phyloP scores from a whole-genome alignment of 1,284 basidiomycete species.

The Ceratobasidium theobromae region DNA sequence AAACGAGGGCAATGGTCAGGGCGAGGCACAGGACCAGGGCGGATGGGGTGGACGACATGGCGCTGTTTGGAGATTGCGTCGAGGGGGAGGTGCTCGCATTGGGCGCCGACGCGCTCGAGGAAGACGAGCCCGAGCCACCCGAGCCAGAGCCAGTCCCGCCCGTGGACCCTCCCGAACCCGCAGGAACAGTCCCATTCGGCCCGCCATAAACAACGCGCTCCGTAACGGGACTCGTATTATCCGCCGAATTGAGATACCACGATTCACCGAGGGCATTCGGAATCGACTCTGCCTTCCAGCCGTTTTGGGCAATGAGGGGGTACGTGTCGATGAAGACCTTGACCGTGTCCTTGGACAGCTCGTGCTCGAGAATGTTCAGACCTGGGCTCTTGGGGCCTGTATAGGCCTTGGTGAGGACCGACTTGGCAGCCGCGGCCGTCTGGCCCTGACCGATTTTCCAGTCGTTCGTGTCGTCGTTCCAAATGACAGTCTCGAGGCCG shows the following conservation, averaged over 20 bases:
- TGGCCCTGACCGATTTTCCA: constrained; percentile 32
- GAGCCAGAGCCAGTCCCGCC: no score
- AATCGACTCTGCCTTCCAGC: constrained; percentile 66
- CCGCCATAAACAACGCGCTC: neutral
- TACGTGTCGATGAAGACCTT: constrained; percentile 68
- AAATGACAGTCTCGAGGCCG: constrained; percentile 67
- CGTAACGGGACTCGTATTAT: constrained; percentile 19
- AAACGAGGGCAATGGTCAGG: no score
- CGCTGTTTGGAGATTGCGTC: no score
- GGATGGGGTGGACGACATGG: no score
- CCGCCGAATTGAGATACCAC: constrained; percentile 35
- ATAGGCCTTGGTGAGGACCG: constrained; percentile 57
- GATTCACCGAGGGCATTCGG: constrained; percentile 50
- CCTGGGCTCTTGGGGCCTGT: constrained; percentile 68
- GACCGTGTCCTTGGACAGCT: constrained; percentile 64
- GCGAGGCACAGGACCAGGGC: no score
- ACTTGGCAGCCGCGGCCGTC: constrained; percentile 49
- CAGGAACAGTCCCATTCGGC: neutral
- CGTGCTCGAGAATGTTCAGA: constrained; percentile 82
- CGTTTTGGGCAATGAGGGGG: constrained; percentile 61
- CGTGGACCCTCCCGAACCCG: no score
- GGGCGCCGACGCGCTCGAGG: no score
- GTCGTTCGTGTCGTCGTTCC: constrained; percentile 64
- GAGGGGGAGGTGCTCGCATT: no score
- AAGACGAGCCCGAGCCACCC: no score